Evolutionary conservation across 179 eudicot species (phyloP), one percentile per base, ranked within the genome.

Genomic region (Dionaea muscipula): DNA sequence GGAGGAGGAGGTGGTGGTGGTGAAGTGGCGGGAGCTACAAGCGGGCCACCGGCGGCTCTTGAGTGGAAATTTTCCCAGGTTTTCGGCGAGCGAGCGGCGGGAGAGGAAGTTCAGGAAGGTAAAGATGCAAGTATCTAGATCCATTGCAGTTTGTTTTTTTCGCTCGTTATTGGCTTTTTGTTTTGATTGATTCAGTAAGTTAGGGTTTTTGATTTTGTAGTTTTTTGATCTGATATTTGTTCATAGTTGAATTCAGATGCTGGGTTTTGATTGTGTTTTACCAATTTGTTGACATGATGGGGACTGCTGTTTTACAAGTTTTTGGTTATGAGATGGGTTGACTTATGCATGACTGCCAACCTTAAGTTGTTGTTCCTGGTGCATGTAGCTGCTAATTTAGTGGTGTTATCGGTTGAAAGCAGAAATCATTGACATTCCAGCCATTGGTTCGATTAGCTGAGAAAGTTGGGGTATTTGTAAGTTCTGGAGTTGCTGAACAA

Each of bases 61-160:
- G 85, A 80, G 47, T 80, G 85, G 85, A 77, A 72, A 69, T 80
- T 80, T 67, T 77, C 85, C 41, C 85, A 80, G 82, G 85, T 80
- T 10, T 80, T 80, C 57, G 85, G 85, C 13, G 85, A 80, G 41
- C 67, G 85, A 21, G 67, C 82, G 41, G 85, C 76, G 53, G 85
- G 85, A 16, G 85, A 80, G 62, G 85, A 80, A 72, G 82, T 80
- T 31, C 85, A 80, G 43, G 85, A 80, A 77, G 85, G 85, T 80
- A 72, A 40, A 43, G 18, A 20, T 11, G 39, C 1, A 37, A 20
- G 4, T 2, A 46, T 46, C 0, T 40, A 57, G 62, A 58, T 58
- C 53, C 44, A n/a, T 58, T 28, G 40, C 14, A 44, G 37, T 47
- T 58, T n/a, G n/a, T n/a, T n/a, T n/a, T n/a, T n/a, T n/a, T n/a